Conservation (phyloP, 768 basidiomycete species). For the Trametes cinnabarina region DNA sequence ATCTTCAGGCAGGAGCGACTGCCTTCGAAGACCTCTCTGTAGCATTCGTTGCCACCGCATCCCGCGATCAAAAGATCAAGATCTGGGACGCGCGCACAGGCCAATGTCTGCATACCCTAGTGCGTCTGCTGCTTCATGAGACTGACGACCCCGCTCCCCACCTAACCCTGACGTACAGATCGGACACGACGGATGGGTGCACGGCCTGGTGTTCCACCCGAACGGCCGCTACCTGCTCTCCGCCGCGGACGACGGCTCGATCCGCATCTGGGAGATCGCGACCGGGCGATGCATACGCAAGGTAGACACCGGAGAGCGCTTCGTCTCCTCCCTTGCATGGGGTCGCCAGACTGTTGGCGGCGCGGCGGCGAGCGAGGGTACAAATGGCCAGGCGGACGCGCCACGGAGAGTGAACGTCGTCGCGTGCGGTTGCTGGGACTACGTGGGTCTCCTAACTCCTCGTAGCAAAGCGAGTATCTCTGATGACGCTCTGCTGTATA, state of each 20-base stretch:
- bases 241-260: conserved; percentile 55
- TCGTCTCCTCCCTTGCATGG: conserved; percentile 4
- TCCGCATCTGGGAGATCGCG: conserved; percentile 53
- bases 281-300: conserved; percentile 44
- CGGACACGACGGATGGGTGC: conserved; percentile 54
- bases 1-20: conserved; percentile 23
- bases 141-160: neutral
- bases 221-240: conserved; percentile 52
- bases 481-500: no score
- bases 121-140: conserved; percentile 20
- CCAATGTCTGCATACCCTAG: conserved; percentile 49
- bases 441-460: neutral
- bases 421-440: conserved; percentile 9
- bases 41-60: conserved; percentile 47
- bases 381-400: neutral
- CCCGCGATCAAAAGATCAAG: conserved; percentile 53
- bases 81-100: conserved; percentile 52
- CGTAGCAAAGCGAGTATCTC: no score
- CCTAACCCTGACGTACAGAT: conserved; percentile 12
- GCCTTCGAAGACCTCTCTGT: conserved; percentile 35
- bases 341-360: conserved; percentile 1
- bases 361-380: neutral
- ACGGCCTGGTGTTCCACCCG: conserved; percentile 54
- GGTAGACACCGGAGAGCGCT: conserved; percentile 1
- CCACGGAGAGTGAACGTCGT: conserved; percentile 6